These are phyloP conservation scores for Ophidiomyces ophidiicola DNA, from an alignment of 2,329 filamentous ascomycete genomes.

Conservation along the genomic window DNA sequence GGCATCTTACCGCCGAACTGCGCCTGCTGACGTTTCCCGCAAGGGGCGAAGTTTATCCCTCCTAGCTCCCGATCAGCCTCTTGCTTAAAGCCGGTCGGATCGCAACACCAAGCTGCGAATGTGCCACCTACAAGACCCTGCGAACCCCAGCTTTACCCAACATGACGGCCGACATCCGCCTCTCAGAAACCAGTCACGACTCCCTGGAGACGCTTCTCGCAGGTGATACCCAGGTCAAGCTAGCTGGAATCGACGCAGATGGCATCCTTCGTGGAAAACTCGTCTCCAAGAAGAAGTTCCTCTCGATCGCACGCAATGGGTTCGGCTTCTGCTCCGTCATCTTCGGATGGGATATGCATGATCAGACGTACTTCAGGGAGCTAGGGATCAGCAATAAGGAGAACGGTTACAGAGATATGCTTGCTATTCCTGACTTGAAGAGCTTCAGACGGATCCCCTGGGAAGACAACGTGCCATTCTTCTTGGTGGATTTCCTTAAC, in stretches of 20 bases:
- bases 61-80: neutral
- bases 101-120: neutral
- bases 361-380: slow-evolving; percentile 75
- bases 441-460: slow-evolving; percentile 78
- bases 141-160: neutral
- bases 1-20: neutral
- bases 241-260: slow-evolving; percentile 78
- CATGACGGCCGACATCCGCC: slow-evolving; percentile 3
- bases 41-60: neutral
- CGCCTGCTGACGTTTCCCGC: neutral
- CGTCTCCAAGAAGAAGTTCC: slow-evolving; percentile 84
- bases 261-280: slow-evolving; percentile 80
- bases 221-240: slow-evolving; percentile 67
- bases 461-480: slow-evolving; percentile 78
- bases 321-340: slow-evolving; percentile 93
- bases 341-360: slow-evolving; percentile 97
- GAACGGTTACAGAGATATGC: slow-evolving; percentile 77
- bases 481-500: slow-evolving; percentile 71
- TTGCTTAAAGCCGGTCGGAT: neutral
- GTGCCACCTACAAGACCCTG: neutral
- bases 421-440: slow-evolving; percentile 66
- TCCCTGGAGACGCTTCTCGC: slow-evolving; percentile 55
- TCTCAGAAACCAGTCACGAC: slow-evolving; percentile 40
- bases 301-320: slow-evolving; percentile 64
- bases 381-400: slow-evolving; percentile 78